These are phyloP conservation scores for Fusarium sp. DNA, from an alignment of 2,329 filamentous ascomycete species.

Conservation along the genomic window DNA sequence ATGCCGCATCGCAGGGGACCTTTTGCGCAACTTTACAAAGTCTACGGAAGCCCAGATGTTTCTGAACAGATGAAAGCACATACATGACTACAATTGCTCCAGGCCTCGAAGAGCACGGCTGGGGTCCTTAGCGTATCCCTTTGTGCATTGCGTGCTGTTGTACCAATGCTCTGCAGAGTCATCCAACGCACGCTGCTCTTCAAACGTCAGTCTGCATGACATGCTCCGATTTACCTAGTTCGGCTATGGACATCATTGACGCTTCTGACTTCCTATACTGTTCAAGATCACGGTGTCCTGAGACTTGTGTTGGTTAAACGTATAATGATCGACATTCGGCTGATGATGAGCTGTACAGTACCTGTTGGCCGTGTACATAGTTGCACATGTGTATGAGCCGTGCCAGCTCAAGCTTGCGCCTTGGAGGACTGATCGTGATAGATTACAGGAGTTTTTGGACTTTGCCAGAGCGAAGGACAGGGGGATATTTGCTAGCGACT, in stretches of 20 bases:
- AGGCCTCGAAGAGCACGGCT: neutral
- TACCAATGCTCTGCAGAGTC: constrained; percentile 13
- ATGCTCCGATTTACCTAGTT: constrained; percentile 12
- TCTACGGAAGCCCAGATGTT: neutral
- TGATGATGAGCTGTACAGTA: constrained; percentile 1
- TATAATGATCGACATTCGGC: constrained; percentile 28
- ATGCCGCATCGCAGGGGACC: constrained; percentile 18
- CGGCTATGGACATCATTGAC: neutral
- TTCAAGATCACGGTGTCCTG: constrained; percentile 4
- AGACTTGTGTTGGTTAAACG: constrained; percentile 17
- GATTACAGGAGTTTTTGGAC: constrained; percentile 18
- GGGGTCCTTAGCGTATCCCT: constrained; percentile 3
- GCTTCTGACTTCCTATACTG: constrained; percentile 4
- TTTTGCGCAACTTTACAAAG: constrained; percentile 13
- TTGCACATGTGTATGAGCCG: constrained; percentile 3
- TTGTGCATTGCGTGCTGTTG: constrained; percentile 4
- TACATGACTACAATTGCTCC: neutral
- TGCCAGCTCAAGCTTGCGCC: constrained; percentile 25
- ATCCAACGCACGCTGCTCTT: constrained; percentile 7
- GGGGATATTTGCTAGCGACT: constrained; percentile 11
- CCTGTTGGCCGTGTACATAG: constrained; percentile 20
- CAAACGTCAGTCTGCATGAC: constrained; percentile 31
- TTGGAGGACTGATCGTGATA: constrained; percentile 2
- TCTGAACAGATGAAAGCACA: neutral
- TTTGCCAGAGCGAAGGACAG: constrained; percentile 3